Evolutionary conservation across 1,139 yeast genomes (phyloP).

Genomic region (Taiozyma onychis): DNA sequence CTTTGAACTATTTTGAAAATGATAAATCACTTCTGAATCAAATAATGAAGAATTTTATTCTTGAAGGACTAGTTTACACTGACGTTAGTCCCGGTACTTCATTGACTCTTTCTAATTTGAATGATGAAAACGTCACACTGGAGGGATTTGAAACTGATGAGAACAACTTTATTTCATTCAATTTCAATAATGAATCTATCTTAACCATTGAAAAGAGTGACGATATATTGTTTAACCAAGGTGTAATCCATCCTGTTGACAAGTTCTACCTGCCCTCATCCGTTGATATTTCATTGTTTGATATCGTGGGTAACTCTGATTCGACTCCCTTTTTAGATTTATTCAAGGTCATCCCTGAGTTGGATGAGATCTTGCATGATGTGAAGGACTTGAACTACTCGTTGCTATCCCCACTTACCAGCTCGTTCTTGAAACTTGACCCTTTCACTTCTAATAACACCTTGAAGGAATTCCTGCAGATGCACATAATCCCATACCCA

Average conservation of each 20-base stretch:
- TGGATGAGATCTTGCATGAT: slow-evolving; percentile 19
- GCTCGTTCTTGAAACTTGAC: slow-evolving; percentile 33
- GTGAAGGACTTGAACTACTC: slow-evolving; percentile 36
- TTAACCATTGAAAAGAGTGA: slow-evolving; percentile 36
- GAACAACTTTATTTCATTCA: slow-evolving; percentile 17
- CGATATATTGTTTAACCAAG: slow-evolving; percentile 76
- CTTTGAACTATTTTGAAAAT: slow-evolving; percentile 50
- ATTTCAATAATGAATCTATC: slow-evolving; percentile 23
- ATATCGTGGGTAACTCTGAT: slow-evolving; percentile 51
- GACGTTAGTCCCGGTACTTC: slow-evolving; percentile 37
- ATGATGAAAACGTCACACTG: slow-evolving; percentile 27
- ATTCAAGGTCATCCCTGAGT: slow-evolving; percentile 29
- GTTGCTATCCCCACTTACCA: slow-evolving; percentile 54
- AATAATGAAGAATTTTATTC: slow-evolving; percentile 52
- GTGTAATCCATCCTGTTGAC: slow-evolving; percentile 74
- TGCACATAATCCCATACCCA: slow-evolving; percentile 65
- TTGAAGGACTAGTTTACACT: slow-evolving; percentile 64
- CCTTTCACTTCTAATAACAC: slow-evolving; percentile 29
- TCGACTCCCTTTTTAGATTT: slow-evolving; percentile 42
- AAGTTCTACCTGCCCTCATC: slow-evolving; percentile 52
- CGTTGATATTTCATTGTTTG: slow-evolving; percentile 47
- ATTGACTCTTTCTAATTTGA: slow-evolving; percentile 28
- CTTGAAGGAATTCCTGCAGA: slow-evolving; percentile 49
- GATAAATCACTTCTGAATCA: slow-evolving; percentile 45
- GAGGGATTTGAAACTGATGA: slow-evolving; percentile 2